phyloP scores from a whole-genome alignment of 2,329 filamentous ascomycete genomes.

The Hypoxylon sp. region DNA sequence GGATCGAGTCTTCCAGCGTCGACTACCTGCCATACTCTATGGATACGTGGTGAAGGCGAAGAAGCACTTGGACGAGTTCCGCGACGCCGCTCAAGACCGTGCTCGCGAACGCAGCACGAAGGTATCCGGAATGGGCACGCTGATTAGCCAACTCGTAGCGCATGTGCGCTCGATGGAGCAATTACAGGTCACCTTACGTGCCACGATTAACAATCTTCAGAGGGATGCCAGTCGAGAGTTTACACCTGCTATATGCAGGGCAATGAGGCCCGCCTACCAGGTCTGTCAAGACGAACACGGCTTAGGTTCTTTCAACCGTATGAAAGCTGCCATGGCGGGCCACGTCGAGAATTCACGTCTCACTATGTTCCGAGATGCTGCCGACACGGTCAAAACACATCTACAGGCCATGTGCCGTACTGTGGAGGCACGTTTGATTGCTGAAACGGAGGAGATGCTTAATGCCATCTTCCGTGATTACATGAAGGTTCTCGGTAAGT shows the following conservation, averaged over 20 bases:
- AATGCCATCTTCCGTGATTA: slow-evolving; percentile 38
- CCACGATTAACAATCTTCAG: slow-evolving; percentile 59
- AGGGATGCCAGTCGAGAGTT: slow-evolving; percentile 67
- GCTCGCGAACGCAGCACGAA: slow-evolving; percentile 38
- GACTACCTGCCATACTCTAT: slow-evolving; percentile 42
- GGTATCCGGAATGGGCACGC: slow-evolving; percentile 50
- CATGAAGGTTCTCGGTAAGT: slow-evolving; percentile 44
- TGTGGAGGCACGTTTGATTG: slow-evolving; percentile 19
- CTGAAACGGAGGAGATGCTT: slow-evolving; percentile 30
- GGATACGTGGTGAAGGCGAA: slow-evolving; percentile 36
- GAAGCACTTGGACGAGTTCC: slow-evolving; percentile 44
- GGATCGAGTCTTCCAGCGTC: slow-evolving; percentile 48
- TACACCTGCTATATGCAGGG: slow-evolving; percentile 58
- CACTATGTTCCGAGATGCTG: too few species aligned
- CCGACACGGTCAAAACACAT: too few species aligned
- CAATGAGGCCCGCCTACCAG: slow-evolving; percentile 62
- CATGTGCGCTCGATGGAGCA: slow-evolving; percentile 57
- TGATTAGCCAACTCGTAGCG: slow-evolving; percentile 54
- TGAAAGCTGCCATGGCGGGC: too few species aligned
- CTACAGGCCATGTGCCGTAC: too few species aligned
- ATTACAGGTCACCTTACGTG: slow-evolving; percentile 51
- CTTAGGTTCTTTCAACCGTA: too few species aligned
- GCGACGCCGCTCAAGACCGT: slow-evolving; percentile 41
- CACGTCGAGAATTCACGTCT: too few species aligned
- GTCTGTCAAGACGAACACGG: too few species aligned